Evolutionary conservation across 306 rosid genomes (phyloP), one percentile per base, ranked within the genome.

Genomic region (Cicer pinnatifidum): DNA sequence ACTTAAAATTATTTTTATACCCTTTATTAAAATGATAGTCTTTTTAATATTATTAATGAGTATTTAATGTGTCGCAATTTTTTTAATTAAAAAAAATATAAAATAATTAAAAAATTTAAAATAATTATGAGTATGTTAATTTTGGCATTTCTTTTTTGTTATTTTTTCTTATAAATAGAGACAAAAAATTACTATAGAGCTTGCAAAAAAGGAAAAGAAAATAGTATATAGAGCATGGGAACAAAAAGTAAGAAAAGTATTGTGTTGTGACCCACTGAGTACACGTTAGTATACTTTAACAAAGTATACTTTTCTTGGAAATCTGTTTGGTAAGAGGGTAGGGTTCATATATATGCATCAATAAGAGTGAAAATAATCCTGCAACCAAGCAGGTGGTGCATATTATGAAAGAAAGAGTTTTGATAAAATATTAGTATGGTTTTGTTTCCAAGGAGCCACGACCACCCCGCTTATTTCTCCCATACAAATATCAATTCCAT

Each of bases 391-490:
- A 80, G 72, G 67, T 74, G 80, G 67, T 74, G 80, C 51, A 39
- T 17, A 66, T 40, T 43, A n/a, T 47, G 82, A 71, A 66, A 56
- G 67, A 61, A 52, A 56, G 53, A 65, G 71, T 61, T 60, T 60
- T 68, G 11, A 68, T 73, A 38, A 45, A 68, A 23, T 62, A 44
- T 45, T 46, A 0, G 38, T 56, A 56, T 10, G 77, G 82, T 65
- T 65, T 75, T 81, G 59, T 86, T 86, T 83, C 93, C 91, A 48
- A 89, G 91, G 71, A 85, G 93, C 90, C 97, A 92, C 97, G 96
- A 96, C 90, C 66, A 88, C 85, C 88, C 97, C 93, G 93, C 93
- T 89, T 88, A 89, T 92, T 86, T 89, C 92, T 92, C 96, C 97
- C 10, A 92, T 79, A 86, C 77, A 87, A 85, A 11, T 75, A 79